Percentiles rank a stretch among this genome's conserved stretches.
Evolutionary conservation across 2,329 filamentous ascomycete genomes (phyloP).

Genomic region (Decorospora gaudefroyi): DNA sequence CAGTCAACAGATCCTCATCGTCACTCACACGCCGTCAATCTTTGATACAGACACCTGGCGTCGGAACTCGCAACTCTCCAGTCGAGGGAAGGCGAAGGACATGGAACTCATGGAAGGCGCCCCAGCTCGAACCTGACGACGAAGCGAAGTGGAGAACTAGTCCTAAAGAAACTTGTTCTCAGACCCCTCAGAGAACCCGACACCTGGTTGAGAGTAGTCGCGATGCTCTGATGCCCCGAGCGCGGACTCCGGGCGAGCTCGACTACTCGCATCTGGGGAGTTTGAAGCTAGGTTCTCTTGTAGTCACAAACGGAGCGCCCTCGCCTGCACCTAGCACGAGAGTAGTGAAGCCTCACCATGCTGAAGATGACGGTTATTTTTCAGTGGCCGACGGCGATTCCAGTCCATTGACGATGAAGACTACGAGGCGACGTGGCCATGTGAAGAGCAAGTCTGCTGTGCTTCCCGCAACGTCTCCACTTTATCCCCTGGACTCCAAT

Average conservation of each 20-base stretch:
- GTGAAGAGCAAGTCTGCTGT: constrained; percentile 37
- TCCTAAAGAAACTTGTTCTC: constrained; percentile 23
- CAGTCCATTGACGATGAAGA: constrained; percentile 31
- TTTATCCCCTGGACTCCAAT: constrained; percentile 12
- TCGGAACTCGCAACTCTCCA: constrained; percentile 43
- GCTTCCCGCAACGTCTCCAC: constrained; percentile 19
- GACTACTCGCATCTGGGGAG: constrained; percentile 51
- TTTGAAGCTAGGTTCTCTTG: constrained; percentile 51
- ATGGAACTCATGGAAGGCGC: constrained; percentile 41
- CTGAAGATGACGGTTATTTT: constrained; percentile 39
- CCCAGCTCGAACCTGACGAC: constrained; percentile 29
- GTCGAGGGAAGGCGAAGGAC: constrained; percentile 43
- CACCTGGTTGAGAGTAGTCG: constrained; percentile 31
- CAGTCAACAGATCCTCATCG: constrained; percentile 31
- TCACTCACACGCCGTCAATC: constrained; percentile 49
- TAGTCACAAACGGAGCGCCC: constrained; percentile 54
- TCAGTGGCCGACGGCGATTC: constrained; percentile 22
- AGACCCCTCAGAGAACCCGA: constrained; percentile 26
- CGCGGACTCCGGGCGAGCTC: constrained; percentile 50
- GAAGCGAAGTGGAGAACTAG: constrained; percentile 40
- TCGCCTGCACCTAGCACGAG: constrained; percentile 51
- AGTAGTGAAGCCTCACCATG: constrained; percentile 12
- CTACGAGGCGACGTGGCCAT: constrained; percentile 26
- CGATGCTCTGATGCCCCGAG: constrained; percentile 29
- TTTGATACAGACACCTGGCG: constrained; percentile 46